Evolutionary conservation across 192 early-diverging fungal genomes (phyloP), one percentile per base, ranked within the genome.

Genomic region (Podila epigama): DNA sequence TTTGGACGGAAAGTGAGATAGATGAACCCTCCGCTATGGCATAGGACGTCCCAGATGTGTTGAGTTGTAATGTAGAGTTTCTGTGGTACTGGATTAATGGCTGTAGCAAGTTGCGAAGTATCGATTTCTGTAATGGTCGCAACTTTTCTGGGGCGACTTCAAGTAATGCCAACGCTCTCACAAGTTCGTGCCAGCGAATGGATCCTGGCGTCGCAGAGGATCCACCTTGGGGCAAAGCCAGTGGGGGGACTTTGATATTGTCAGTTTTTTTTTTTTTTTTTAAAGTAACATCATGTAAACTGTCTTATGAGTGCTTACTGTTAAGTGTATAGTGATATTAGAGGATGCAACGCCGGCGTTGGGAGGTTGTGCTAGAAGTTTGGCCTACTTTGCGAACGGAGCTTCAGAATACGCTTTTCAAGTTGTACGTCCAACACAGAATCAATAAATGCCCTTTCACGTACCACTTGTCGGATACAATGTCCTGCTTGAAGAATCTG

Each of bases 401-500:
- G n/a, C n/a, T n/a, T n/a, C n/a, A n/a, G n/a, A n/a, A n/a, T n/a
- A n/a, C n/a, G n/a, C n/a, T n/a, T n/a, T n/a, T n/a, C n/a, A n/a
- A n/a, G n/a, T n/a, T n/a, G n/a, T n/a, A n/a, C n/a, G n/a, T n/a
- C n/a, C n/a, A 5, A 4, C 2, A 48, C 16, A 10, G 2, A 48
- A 48, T 48, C 8, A 22, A 1, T 5, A 48, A 5, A 22, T 25
- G 44, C 15, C 20, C 12, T 22, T 48, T 48, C 44, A 58, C 59
- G 0, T 77, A 77, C 73, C 36, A 66, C 73, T 44, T 77, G 73
- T 51, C 64, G 73, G 25, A 77, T 77, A 34, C 73, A 77, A 37
- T 68, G 66, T n/a, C 73, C 73, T 16, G 73, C 73, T 22, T 68
- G 60, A 51, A 68, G 66, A 27, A 77, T 77, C 20, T 68, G 58